Evolutionary conservation across 441 rosid genomes (phyloP).

Genomic region (Macaranga tanarius): DNA sequence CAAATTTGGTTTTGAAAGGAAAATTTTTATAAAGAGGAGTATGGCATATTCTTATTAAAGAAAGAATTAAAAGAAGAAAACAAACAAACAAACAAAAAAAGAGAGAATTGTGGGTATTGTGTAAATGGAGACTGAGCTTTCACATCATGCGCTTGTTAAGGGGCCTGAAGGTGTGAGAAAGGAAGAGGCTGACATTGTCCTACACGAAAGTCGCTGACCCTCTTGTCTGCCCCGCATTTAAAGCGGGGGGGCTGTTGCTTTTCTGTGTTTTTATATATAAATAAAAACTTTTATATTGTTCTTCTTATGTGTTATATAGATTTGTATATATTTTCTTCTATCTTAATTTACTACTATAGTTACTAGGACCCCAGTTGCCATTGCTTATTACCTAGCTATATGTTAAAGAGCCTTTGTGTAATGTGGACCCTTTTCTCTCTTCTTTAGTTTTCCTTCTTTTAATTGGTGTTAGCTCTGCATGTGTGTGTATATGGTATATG

Average conservation of each 20-base stretch:
- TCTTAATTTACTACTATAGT: not conserved
- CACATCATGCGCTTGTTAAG: conserved; percentile 22
- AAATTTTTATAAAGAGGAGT: not conserved
- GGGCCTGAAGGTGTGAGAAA: not conserved
- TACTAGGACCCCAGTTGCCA: not conserved
- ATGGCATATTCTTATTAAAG: not conserved
- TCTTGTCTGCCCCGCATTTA: conserved; percentile 25
- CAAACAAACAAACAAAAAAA: not conserved
- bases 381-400: not conserved
- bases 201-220: conserved; percentile 14
- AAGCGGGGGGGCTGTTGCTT: conserved; percentile 16
- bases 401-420: not conserved
- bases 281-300: not conserved
- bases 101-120: not conserved
- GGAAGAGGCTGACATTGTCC: conserved; percentile 14
- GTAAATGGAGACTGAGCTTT: conserved; percentile 16
- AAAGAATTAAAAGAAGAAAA: no score
- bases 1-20: not conserved
- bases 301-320: not conserved
- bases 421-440: not conserved
- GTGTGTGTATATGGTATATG: not conserved
- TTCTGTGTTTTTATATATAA: not conserved
- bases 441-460: not conserved
- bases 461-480: not conserved
- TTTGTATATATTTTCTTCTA: not conserved